phyloP scores from a whole-genome alignment of 2,329 filamentous ascomycete genomes.

The Beauveria asiatica region DNA sequence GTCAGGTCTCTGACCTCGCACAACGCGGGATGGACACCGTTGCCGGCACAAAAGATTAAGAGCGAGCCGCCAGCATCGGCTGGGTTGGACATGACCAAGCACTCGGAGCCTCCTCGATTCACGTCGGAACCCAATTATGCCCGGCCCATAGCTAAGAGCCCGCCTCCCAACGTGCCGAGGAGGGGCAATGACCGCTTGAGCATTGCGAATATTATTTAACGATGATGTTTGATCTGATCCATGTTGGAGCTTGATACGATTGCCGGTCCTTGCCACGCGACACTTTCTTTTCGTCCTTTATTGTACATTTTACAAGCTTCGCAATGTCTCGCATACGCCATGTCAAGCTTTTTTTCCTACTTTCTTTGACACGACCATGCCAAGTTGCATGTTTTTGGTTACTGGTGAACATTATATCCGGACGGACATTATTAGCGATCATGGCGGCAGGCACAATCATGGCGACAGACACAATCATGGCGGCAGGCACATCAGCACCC shows the following conservation, averaged over 20 bases:
- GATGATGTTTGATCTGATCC: neutral
- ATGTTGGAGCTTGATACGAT: neutral
- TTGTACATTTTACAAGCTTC: constrained; percentile 1
- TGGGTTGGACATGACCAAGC: constrained; percentile 18
- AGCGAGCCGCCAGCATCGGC: constrained; percentile 22
- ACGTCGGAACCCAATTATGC: constrained; percentile 14
- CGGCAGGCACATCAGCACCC: neutral
- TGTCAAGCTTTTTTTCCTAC: neutral
- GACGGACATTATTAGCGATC: neutral
- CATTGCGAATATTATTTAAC: constrained; percentile 38
- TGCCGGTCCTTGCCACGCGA: neutral
- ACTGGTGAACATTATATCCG: too few relatives aligned
- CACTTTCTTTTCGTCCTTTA: neutral
- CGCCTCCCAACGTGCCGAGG: constrained; percentile 18
- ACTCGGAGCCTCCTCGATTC: constrained; percentile 5
- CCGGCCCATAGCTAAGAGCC: constrained; percentile 18
- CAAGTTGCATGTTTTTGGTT: neutral
- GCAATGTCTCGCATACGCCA: neutral
- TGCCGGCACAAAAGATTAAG: constrained; percentile 27
- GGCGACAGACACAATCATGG: neutral
- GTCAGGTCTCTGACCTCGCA: constrained; percentile 26
- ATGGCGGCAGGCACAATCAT: neutral
- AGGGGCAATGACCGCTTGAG: constrained; percentile 28
- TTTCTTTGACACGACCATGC: neutral
- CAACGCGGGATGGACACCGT: constrained; percentile 24